Evolutionary conservation across 345 rosid genomes (phyloP).

Genomic region (Sonneratia alba): DNA sequence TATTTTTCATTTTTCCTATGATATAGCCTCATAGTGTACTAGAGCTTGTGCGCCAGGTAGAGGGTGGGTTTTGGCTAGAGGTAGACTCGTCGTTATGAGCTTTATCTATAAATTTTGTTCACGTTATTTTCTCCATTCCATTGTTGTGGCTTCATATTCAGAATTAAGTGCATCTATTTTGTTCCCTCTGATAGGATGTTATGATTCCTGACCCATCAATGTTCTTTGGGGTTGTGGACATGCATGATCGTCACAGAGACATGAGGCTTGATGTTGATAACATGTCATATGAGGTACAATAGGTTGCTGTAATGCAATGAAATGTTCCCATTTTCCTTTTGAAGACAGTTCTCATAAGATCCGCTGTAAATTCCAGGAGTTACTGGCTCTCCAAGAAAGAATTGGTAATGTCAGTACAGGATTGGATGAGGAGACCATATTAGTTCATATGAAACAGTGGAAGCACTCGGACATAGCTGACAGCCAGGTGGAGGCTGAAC

Average conservation of each 20-base stretch:
- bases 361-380: constrained; percentile 41
- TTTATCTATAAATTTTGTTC: neutral
- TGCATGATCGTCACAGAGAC: constrained; percentile 76
- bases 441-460: constrained; percentile 31
- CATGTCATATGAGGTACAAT: constrained; percentile 89
- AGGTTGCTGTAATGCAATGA: neutral
- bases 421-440: constrained; percentile 56
- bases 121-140: too few species aligned
- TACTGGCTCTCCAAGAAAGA: constrained; percentile 77
- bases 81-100: constrained; percentile 23
- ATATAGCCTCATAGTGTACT: constrained; percentile 59
- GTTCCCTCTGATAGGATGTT: constrained; percentile 41
- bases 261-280: constrained; percentile 97
- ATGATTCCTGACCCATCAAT: constrained; percentile 74
- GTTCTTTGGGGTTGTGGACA: constrained; percentile 45
- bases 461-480: constrained; percentile 20
- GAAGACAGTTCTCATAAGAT: neutral
- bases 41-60: constrained; percentile 77
- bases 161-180: too few species aligned
- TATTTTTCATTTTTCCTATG: constrained; percentile 14
- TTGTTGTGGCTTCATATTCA: too few species aligned
- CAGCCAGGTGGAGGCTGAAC: constrained; percentile 48
- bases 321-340: neutral
- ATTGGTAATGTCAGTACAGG: constrained; percentile 91
- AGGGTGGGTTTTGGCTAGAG: constrained; percentile 64